Evolutionary conservation across 2,329 filamentous ascomycete species (phyloP).

Genomic region (Helotiales sp.): DNA sequence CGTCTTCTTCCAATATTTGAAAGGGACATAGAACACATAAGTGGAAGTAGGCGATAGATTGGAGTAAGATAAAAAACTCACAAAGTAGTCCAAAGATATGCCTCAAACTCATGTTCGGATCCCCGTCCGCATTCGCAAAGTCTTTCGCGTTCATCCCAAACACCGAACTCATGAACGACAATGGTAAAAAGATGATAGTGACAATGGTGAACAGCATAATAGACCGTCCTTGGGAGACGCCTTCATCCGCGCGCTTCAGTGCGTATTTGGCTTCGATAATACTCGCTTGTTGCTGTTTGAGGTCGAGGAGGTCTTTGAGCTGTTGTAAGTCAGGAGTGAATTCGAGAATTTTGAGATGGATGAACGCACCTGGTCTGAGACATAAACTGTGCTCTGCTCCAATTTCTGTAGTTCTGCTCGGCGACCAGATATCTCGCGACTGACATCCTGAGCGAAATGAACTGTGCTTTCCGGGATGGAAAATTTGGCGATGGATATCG

Average conservation of each 20-base stretch:
- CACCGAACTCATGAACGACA: conserved; percentile 31
- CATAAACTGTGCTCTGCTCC: conserved; percentile 6
- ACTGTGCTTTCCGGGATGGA: conserved; percentile 12
- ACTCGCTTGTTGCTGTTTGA: conserved; percentile 54
- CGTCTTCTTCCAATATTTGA: background rate
- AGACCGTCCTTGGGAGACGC: conserved; percentile 46
- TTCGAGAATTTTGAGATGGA: background rate
- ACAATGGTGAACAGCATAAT: conserved; percentile 34
- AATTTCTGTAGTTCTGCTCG: conserved; percentile 20
- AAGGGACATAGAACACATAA: background rate
- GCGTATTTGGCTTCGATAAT: conserved; percentile 52
- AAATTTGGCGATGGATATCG: background rate
- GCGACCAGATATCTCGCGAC: conserved; percentile 3
- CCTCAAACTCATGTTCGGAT: conserved; percentile 18
- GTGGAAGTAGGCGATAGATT: background rate
- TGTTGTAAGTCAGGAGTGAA: background rate
- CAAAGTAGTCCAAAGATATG: conserved; percentile 24
- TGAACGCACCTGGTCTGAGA: conserved; percentile 8
- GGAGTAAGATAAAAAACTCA: background rate
- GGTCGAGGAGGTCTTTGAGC: conserved; percentile 45
- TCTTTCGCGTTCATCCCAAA: conserved; percentile 31
- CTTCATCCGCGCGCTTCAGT: conserved; percentile 48
- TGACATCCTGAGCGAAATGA: conserved; percentile 12
- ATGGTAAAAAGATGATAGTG: conserved; percentile 30
- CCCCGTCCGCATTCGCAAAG: conserved; percentile 15